Base-by-base conservation (phyloP, 2,329 filamentous ascomycete genomes). In the Ceratocystis huliohia region DNA sequence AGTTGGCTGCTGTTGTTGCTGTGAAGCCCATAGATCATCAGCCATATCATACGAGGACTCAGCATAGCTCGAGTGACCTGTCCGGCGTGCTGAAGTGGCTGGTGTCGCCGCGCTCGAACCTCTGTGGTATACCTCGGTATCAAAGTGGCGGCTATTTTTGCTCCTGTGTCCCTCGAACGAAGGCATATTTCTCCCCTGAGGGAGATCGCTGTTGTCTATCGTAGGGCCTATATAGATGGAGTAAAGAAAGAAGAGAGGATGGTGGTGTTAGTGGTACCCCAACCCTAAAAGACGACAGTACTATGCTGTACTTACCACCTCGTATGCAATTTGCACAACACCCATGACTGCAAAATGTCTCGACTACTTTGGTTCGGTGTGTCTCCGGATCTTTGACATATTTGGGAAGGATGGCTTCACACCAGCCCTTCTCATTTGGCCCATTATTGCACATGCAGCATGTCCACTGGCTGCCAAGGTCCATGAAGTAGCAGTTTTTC, bases 401-500 rank as follows among this genome's bases (percentile, higher is more conserved):
- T 48, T 72, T 73, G 37, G 69, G 70, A 61, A 72, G 73, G 13
- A 74, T 72, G 69, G 76, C 77, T 8, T 74, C 76, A 71, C 82
- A 84, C 81, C 81, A 84, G 5, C 81, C 82, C 68, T 76, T 74
- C 1, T 73, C 77, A 70, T 84, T 83, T 20, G 80, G 79, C 0
- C 79, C 80, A 48, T 79, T 75, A 2, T 77, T 74, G 70, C 82
- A 84, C 44, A 75, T 71, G 72, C 82, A 84, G 69, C 82, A 84
- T n/a, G 74, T 77, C 82, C 82, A 84, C 37, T 73, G 76, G 20
- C 80, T 78, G 48, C 77, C 79, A 45, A 81, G 76, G 61, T 76
- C 75, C 66, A 77, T 77, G 72, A 79, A 84, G 69, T 78, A 75
- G 71, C 82, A 84, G 70, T 80, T 78, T 68, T 77, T 74, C 22